Percentiles rank a stretch among this genome's conserved stretches.
These are phyloP conservation scores for Yamadazyma dushanensis DNA, from an alignment of 1,139 yeast species.

Conservation along the genomic window DNA sequence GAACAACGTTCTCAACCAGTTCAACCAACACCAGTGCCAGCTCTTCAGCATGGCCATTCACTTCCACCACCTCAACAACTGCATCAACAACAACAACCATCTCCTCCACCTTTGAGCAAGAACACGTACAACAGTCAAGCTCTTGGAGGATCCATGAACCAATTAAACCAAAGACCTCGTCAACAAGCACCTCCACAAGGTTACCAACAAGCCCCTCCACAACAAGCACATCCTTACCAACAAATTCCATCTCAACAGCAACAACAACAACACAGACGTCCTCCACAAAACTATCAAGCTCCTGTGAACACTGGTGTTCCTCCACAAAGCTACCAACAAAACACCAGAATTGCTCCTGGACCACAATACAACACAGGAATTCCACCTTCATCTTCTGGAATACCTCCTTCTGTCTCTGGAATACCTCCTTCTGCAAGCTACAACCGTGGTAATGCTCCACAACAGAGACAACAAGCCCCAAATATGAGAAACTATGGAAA, in stretches of 20 bases:
- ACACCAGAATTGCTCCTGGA: slow-evolving; percentile 13
- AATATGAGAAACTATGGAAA: slow-evolving; percentile 15
- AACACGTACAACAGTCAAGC: slow-evolving; percentile 4
- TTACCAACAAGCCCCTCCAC: slow-evolving; percentile 3
- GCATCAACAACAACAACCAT: slow-evolving; percentile 11
- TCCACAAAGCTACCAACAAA: slow-evolving; percentile 10
- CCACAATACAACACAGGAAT: slow-evolving; percentile 10
- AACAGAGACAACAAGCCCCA: slow-evolving; percentile 3
- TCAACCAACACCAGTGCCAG: slow-evolving; percentile 3
- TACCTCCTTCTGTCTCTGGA: slow-evolving; percentile 2
- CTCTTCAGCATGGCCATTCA: slow-evolving; percentile 2
- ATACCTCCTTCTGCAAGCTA: slow-evolving; percentile 4
- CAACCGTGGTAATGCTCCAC: slow-evolving; percentile 4
- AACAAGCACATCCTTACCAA: slow-evolving; percentile 8
- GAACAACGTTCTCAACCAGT: slow-evolving; percentile 5
- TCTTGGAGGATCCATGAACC: background rate
- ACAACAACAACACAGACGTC: slow-evolving; percentile 10
- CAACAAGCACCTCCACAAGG: slow-evolving; percentile 2
- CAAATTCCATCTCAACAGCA: slow-evolving; percentile 6
- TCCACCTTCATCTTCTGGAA: slow-evolving; percentile 6
- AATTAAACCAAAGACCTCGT: background rate
- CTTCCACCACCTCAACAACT: slow-evolving; percentile 8
- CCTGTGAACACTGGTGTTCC: slow-evolving; percentile 11
- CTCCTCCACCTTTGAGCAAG: slow-evolving; percentile 2
- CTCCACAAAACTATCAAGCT: slow-evolving; percentile 11